phyloP scores from a whole-genome alignment of 2,329 filamentous ascomycete genomes.

The Fusarium torreyae region DNA sequence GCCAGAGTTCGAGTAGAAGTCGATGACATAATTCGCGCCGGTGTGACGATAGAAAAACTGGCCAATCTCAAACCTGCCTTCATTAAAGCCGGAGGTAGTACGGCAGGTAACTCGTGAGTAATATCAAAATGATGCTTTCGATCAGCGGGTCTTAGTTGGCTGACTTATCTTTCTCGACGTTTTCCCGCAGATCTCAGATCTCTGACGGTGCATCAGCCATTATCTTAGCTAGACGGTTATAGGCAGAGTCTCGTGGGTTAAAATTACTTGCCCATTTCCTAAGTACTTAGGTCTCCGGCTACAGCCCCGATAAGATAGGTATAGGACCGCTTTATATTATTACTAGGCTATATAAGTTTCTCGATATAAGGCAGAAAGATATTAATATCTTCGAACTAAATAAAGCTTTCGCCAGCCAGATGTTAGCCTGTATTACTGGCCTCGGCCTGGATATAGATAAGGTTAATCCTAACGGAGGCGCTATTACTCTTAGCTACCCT shows the following conservation, averaged over 20 bases:
- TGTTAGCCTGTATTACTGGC: conserved; percentile 77
- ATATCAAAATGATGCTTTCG: neutral
- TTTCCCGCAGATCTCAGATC: conserved; percentile 72
- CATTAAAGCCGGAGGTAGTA: conserved; percentile 78
- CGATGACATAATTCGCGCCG: conserved; percentile 71
- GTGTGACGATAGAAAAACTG: conserved; percentile 70
- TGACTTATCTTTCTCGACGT: neutral
- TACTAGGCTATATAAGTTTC: conserved; percentile 78
- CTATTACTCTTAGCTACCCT: conserved; percentile 92
- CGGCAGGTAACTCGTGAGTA: conserved; percentile 79
- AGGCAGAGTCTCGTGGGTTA: conserved; percentile 78
- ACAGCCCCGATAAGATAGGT: conserved; percentile 92
- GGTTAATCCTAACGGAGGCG: conserved; percentile 92
- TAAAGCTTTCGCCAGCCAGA: conserved; percentile 80
- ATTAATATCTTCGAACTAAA: conserved; percentile 93
- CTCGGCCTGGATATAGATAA: conserved; percentile 77
- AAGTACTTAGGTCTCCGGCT: conserved; percentile 87
- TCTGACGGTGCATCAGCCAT: conserved; percentile 86
- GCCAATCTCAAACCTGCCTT: conserved; percentile 88
- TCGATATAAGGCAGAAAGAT: conserved; percentile 76
- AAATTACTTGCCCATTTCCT: conserved; percentile 79
- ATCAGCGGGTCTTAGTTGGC: neutral
- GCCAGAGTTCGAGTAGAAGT: conserved; percentile 76
- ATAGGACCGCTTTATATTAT: conserved; percentile 89
- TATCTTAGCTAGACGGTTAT: conserved; percentile 75